A percentile compares a stretch with the other conserved stretches of the same genome.
phyloP scores from a whole-genome alignment of 176 grass and related monocot genomes.

The Oryza rufipogon region DNA sequence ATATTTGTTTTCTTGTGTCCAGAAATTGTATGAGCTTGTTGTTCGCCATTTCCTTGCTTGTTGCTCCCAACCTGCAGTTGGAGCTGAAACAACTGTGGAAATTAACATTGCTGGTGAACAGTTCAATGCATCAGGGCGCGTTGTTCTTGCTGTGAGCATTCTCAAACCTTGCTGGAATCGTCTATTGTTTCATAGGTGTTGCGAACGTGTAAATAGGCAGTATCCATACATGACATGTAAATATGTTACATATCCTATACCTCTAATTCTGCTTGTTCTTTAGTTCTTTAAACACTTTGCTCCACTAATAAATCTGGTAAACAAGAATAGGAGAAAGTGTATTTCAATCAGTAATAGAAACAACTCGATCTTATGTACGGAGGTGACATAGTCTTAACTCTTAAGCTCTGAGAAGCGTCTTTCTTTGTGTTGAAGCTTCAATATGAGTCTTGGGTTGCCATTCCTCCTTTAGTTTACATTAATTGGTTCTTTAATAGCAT shows the following conservation, averaged over 20 bases:
- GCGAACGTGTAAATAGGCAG: constrained; percentile 18
- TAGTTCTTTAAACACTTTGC: constrained; percentile 28
- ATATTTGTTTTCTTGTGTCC: constrained; percentile 39
- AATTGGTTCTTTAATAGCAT: background rate
- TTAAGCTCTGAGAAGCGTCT: background rate
- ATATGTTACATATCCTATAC: background rate
- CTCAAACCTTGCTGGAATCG: constrained; percentile 36
- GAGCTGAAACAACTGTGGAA: constrained; percentile 91
- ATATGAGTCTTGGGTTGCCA: background rate
- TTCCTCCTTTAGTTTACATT: background rate
- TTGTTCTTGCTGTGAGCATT: constrained; percentile 75
- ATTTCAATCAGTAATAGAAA: background rate
- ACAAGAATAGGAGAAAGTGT: constrained; percentile 15
- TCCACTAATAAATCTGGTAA: constrained; percentile 18
- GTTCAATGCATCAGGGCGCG: constrained; percentile 80
- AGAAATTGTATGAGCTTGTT: constrained; percentile 98
- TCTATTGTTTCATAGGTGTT: constrained; percentile 19
- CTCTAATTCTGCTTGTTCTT: constrained; percentile 19
- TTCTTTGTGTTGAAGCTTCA: background rate
- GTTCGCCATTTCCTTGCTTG: constrained; percentile 98
- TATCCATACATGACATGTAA: background rate
- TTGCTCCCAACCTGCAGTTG: constrained; percentile 90
- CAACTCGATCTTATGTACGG: background rate
- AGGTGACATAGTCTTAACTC: no score
- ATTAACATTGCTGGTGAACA: constrained; percentile 88